phyloP scores from a whole-genome alignment of 73 alveolate genomes.

The Urostyla sp. region DNA sequence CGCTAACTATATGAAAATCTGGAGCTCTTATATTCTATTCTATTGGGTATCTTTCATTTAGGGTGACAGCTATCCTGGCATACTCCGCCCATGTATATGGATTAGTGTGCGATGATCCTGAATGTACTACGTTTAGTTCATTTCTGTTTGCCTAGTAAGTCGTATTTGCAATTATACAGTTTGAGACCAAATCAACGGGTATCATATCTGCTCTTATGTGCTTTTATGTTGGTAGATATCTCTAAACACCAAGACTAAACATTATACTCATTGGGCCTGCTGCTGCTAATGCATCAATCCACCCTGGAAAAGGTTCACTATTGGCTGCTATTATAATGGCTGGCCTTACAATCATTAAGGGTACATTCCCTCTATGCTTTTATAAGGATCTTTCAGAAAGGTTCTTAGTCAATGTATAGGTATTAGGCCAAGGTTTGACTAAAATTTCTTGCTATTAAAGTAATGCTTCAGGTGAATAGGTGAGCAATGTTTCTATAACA shows the following conservation, averaged over 20 bases:
- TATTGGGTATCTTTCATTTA: slow-evolving; percentile 2
- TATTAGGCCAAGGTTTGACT: slow-evolving; percentile 83
- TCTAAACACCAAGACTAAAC: slow-evolving; percentile 76
- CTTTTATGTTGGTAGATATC: background rate
- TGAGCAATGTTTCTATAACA: slow-evolving; percentile 54
- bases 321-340: slow-evolving; percentile 84
- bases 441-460: slow-evolving; percentile 71
- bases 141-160: slow-evolving; percentile 18
- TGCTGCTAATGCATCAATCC: slow-evolving; percentile 94
- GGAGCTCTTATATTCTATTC: slow-evolving; percentile 4
- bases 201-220: slow-evolving; percentile 71
- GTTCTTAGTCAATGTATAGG: slow-evolving; percentile 90
- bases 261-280: slow-evolving; percentile 84
- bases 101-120: slow-evolving; percentile 74
- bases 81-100: slow-evolving; percentile 78
- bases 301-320: slow-evolving; percentile 90
- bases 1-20: background rate
- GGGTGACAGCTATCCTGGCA: slow-evolving; percentile 9
- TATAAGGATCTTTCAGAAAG: slow-evolving; percentile 77
- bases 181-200: slow-evolving; percentile 86
- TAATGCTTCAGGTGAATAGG: slow-evolving; percentile 65
- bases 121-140: slow-evolving; percentile 48
- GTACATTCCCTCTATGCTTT: slow-evolving; percentile 70
- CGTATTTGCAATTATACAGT: slow-evolving; percentile 65
- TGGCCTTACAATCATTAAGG: slow-evolving; percentile 81